Evolutionary conservation across 495 filamentous ascomycete genomes (phyloP), one percentile per base, ranked within the genome.

Genomic region (Tuber magnatum): DNA sequence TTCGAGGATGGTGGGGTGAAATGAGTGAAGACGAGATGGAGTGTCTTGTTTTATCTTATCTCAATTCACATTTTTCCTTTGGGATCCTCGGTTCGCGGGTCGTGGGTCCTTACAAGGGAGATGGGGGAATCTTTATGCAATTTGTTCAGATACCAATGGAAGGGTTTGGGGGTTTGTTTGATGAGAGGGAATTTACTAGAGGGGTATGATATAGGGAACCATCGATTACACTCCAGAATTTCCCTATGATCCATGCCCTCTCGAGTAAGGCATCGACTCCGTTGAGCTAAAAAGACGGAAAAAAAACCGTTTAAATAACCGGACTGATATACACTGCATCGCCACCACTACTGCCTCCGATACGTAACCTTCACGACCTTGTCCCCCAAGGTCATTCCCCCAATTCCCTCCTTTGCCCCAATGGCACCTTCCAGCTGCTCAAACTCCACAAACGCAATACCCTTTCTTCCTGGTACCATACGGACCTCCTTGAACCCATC

Each of bases 391-490:
- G 89, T 83, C 92, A 97, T 93, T n/a, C 93, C 92, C 18, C 92
- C 92, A 41, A 92, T 95, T 77, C 92, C 91, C 87, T 98, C 94
- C 88, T 98, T 99, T 44, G 95, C 95, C 71, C 89, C 91, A 78
- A 97, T 97, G 68, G 96, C 94, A 16, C 93, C 93, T 22, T 90
- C 86, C 86, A 97, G 92, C 76, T 87, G 89, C 83, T 97, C 93
- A 85, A 97, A 99, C 84, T 99, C 96, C 77, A 97, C 93, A 83
- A 98, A 98, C 3, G 93, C 94, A 85, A 99, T 94, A 16, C 92
- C 93, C 82, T 89, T 92, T 75, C 96, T 87, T 10, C 92, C 92
- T 9, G 94, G 93, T 68, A 98, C 94, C 83, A 92, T 84, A 74
- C 96, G 89, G 42, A 97, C 93, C 83, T 98, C 96, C 84, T 90